phyloP scores from a whole-genome alignment of 169 alveolate genomes.

The Plasmodium ovale region DNA sequence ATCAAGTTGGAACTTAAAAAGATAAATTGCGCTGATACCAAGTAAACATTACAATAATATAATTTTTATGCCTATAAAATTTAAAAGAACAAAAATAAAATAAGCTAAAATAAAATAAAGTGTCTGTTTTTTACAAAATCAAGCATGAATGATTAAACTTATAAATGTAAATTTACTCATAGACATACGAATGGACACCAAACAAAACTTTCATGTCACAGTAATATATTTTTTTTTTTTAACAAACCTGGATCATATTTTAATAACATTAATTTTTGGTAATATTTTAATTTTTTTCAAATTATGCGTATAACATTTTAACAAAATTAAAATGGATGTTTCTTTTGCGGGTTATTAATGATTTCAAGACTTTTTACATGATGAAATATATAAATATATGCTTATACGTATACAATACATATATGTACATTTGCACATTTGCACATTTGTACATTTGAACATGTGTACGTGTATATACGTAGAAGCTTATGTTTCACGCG shows the following conservation, averaged over 20 bases:
- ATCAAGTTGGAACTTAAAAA: not conserved
- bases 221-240: not conserved
- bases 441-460: no score
- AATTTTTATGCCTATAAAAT: conserved; percentile 1
- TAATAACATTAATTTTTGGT: not conserved
- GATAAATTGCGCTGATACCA: not conserved
- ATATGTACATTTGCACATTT: not conserved
- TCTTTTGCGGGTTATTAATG: conserved; percentile 3
- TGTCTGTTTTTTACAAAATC: not conserved
- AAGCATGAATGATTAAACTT: not conserved
- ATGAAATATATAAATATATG: conserved; percentile 3
- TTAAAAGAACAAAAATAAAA: conserved; percentile 10
- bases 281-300: conserved; percentile 5
- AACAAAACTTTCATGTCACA: no score
- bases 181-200: not conserved
- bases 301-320: not conserved
- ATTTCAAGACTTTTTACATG: not conserved
- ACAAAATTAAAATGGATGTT: conserved; percentile 2
- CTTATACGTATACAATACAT: conserved; percentile 2
- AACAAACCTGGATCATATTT: conserved; percentile 4
- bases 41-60: conserved; percentile 17
- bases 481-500: not conserved
- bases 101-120: not conserved
- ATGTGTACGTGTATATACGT: not conserved
- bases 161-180: conserved; percentile 5